phyloP scores from a whole-genome alignment of 305 asterid genomes.

The Petunia hybrid region DNA sequence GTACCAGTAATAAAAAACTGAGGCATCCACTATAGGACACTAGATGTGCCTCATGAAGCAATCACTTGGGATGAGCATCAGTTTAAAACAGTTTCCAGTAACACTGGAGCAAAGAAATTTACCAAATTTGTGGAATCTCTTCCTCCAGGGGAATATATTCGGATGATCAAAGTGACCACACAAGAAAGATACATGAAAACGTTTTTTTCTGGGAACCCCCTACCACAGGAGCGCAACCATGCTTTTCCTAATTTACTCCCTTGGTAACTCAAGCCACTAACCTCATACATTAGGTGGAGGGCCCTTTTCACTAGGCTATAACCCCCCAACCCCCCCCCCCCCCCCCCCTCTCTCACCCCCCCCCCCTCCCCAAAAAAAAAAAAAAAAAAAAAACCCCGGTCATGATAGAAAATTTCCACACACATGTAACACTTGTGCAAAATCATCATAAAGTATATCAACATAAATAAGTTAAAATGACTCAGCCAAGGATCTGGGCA shows the following conservation, averaged over 20 bases:
- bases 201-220: background rate
- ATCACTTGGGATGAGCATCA: background rate
- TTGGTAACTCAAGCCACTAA: background rate
- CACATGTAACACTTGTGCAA: background rate
- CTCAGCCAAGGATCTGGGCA: background rate
- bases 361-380: no score
- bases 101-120: conserved; percentile 3
- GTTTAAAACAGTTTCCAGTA: conserved; percentile 12
- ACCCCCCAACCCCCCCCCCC: background rate
- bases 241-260: conserved; percentile 15
- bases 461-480: background rate
- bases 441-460: conserved; percentile 13
- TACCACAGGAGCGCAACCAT: background rate
- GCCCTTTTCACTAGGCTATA: background rate
- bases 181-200: conserved; percentile 2
- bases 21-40: conserved; percentile 4
- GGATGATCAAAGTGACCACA: conserved; percentile 1
- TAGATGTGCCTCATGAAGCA: conserved; percentile 19
- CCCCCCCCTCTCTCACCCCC: no score
- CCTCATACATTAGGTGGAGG: background rate
- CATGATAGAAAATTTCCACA: conserved; percentile 9
- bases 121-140: background rate
- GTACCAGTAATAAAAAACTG: conserved; percentile 5
- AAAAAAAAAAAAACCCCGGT: background rate
- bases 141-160: background rate